A percentile compares a stretch with the other conserved stretches of the same genome.
These are phyloP conservation scores for Neonothopanus nambi DNA, from an alignment of 1,284 basidiomycete genomes.

Conservation along the genomic window DNA sequence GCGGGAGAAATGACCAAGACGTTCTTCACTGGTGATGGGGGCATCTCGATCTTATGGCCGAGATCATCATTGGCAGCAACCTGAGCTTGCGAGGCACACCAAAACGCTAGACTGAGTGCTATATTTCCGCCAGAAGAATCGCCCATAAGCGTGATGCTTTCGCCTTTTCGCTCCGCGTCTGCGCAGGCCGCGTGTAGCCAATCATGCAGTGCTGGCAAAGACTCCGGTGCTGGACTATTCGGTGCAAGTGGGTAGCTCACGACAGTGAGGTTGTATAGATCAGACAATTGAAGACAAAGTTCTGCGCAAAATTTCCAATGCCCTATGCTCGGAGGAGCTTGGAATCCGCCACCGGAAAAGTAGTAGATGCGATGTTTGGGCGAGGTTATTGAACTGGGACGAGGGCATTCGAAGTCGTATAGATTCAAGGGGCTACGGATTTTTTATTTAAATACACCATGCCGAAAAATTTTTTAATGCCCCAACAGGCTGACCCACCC, in stretches of 20 bases:
- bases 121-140: conserved; percentile 3
- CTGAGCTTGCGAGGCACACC: not conserved
- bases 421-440: too few relatives aligned
- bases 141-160: not conserved
- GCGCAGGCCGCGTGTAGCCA: not conserved
- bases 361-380: not conserved
- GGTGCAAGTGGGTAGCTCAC: conserved; percentile 1
- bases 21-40: not conserved
- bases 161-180: not conserved
- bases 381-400: not conserved
- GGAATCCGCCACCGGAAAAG: not conserved
- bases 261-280: not conserved
- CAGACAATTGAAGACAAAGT: not conserved
- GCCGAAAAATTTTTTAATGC: too few relatives aligned
- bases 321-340: not conserved
- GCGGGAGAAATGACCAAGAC: not conserved
- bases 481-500: too few relatives aligned
- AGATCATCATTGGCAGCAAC: too few relatives aligned
- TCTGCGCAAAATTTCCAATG: conserved; percentile 1
- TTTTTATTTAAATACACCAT: too few relatives aligned
- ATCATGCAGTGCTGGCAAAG: not conserved
- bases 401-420: not conserved
- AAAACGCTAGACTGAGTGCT: not conserved
- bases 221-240: not conserved
- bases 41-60: too few relatives aligned